Evolutionary conservation across 495 filamentous ascomycete genomes (phyloP).

Genomic region (Filosporella fistucella): DNA sequence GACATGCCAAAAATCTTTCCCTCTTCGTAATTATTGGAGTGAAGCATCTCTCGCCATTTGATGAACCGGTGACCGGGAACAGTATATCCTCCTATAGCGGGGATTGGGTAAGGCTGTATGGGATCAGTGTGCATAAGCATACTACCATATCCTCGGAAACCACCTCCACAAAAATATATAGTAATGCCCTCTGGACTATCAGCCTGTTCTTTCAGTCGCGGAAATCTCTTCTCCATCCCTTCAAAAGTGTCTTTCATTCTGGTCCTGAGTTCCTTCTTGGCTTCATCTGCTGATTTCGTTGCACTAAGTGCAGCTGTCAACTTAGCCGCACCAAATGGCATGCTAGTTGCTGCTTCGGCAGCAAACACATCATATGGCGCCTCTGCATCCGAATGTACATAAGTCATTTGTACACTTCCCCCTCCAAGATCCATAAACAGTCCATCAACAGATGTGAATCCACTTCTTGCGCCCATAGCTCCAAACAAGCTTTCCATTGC

Average conservation of each 20-base stretch:
- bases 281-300: constrained; percentile 35
- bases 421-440: constrained; percentile 88
- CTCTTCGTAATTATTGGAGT: constrained; percentile 46
- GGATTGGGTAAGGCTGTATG: constrained; percentile 75
- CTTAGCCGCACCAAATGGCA: constrained; percentile 87
- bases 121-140: constrained; percentile 68
- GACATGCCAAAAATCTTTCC: constrained; percentile 76
- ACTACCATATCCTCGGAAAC: constrained; percentile 88
- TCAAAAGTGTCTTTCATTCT: constrained; percentile 59
- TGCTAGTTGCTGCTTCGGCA: constrained; percentile 38
- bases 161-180: constrained; percentile 84
- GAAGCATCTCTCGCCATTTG: constrained; percentile 53
- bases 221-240: constrained; percentile 36
- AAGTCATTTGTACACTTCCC: constrained; percentile 87
- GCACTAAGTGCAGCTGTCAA: constrained; percentile 57
- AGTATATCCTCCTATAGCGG: constrained; percentile 77
- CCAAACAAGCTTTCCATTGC: constrained; percentile 80
- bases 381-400: constrained; percentile 53
- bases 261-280: constrained; percentile 48
- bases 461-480: constrained; percentile 77
- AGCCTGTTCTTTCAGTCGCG: constrained; percentile 35
- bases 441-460: constrained; percentile 59
- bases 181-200: constrained; percentile 53
- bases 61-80: constrained; percentile 58
- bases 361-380: constrained; percentile 38